Base-by-base conservation (phyloP, 2,329 filamentous ascomycete genomes). In the Raffaelea deltoideospora region DNA sequence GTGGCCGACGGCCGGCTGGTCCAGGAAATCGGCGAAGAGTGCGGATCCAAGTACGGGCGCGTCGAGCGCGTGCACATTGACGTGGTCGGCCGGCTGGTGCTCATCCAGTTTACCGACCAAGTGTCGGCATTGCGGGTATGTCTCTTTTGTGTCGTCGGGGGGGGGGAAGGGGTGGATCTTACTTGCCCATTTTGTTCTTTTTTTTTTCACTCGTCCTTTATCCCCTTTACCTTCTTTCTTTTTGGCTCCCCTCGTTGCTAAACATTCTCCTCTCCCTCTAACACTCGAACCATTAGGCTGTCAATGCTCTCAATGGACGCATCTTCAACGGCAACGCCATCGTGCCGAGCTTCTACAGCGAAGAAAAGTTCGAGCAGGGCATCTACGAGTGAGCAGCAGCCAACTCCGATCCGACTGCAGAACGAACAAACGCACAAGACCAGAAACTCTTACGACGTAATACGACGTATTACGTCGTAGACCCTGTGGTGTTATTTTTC, bases 11-110 rank as follows among this genome's bases (percentile, higher is more conserved):
- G 74, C 0, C 44, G 44, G 39, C 61, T 98, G 35, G 78, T 88
- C 47, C 88, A 96, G 59, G 87, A 95, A 54, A 95, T 98, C 56
- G 90, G 90, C 7, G 84, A 95, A 50, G 84, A 93, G 53, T 95
- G 92, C 56, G 78, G 77, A 34, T 75, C 28, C 10, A 45, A 85
- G 75, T 93, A 93, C 53, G 86, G 87, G 14, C 71, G 75, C 31
- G 80, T 94, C 5, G 82, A 92, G 55, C 67, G 84, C 46, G 65
- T 94, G 15, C 79, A 78, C 50, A 77, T 95, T 40, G 74, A 83
- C 50, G 64, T 74, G 31, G 61, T 68, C 45, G 64, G 64, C 34
- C 58, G 64, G 11, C 72, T 76, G 37, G 90, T 98, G 5, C 96
- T 94, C 55, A 85, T 98, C 55, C 84, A 92, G 54, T 98, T 96